Base-by-base conservation (phyloP, 202 grass and related monocot species). In the Schoenoplectus triqueter region DNA sequence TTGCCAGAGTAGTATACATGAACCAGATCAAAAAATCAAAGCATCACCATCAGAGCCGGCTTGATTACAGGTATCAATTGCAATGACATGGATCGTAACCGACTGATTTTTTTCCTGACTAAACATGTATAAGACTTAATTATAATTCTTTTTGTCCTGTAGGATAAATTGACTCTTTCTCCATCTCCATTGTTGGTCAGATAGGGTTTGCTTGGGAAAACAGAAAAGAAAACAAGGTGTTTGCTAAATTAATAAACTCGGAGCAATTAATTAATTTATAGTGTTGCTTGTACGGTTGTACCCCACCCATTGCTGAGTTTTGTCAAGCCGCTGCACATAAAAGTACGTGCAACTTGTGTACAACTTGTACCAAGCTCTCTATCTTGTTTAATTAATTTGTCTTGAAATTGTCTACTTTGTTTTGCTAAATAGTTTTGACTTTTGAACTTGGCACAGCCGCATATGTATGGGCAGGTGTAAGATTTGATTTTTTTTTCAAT, bases 311-410 rank as follows among this genome's bases (percentile, higher is more conserved):
- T 61, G 74, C 31, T 9, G 54, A 18, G 74, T 61, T 73, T 40
- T 77, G 21, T 78, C 7, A 77, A 79, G 14, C 6, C 31, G 55
- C 54, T 61, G 1, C 55, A 57, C 0, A 59, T 9, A 19, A 78
- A 78, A 78, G 4, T 60, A 42, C 55, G 10, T 76, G 73, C n/a
- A 76, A 77, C 73, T 77, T 56, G 20, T 57, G 75, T 79, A 79
- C 22, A 61, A 60, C 39, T 45, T 18, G 31, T 79, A 79, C 14
- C 6, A 39, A 61, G 14, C 55, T 59, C 3, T 61, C 18, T 79
- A 7, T 61, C 45, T 61, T 31, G 31, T 31, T 31, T 31, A 31
- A 31, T 42, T 14, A 5, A 59, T 15, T 59, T 41, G 44, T 79
- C 75, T 61, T 61, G 54, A 79, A 61, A 14, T 79, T 11, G 59